Conservation (phyloP, 352 stramenopile genomes). For the Phytophthora citrophthora region DNA sequence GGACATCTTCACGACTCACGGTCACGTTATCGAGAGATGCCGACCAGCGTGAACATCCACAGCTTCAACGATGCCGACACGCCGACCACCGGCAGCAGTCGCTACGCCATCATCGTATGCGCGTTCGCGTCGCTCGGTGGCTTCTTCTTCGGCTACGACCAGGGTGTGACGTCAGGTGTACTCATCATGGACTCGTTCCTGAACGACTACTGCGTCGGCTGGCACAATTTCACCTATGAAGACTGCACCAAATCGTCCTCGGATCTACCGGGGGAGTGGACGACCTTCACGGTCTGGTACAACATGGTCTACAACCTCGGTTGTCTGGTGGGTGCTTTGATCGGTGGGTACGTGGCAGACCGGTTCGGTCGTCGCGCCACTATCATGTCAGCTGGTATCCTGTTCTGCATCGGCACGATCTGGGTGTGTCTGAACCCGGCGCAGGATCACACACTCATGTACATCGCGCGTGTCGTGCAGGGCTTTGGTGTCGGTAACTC, state of each 20-base stretch:
- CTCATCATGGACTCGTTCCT: conserved; percentile 47
- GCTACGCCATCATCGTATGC: conserved; percentile 42
- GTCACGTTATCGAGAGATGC: conserved; percentile 15
- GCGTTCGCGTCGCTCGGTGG: conserved; percentile 32
- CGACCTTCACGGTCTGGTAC: conserved; percentile 38
- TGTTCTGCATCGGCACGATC: conserved; percentile 43
- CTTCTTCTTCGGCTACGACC: conserved; percentile 39
- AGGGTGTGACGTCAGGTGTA: conserved; percentile 32
- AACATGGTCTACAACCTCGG: conserved; percentile 47
- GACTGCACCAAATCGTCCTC: conserved; percentile 23
- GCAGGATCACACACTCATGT: conserved; percentile 29
- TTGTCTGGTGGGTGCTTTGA: conserved; percentile 39
- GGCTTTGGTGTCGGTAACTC: conserved; percentile 42
- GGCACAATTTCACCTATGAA: conserved; percentile 40
- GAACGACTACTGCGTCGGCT: conserved; percentile 40
- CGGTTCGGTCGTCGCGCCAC: conserved; percentile 31
- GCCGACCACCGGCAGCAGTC: conserved; percentile 38
- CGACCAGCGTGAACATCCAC: conserved; percentile 27
- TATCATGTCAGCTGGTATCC: conserved; percentile 33
- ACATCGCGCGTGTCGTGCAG: conserved; percentile 34
- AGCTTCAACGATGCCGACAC: conserved; percentile 24
- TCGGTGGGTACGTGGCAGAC: conserved; percentile 40
- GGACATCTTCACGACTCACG: conserved; percentile 19
- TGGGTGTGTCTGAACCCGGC: conserved; percentile 30
- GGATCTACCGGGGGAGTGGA: conserved; percentile 37